Evolutionary conservation across 1,284 basidiomycete genomes (phyloP), one percentile per base, ranked within the genome.

Genomic region (Fomitopsis betulina): DNA sequence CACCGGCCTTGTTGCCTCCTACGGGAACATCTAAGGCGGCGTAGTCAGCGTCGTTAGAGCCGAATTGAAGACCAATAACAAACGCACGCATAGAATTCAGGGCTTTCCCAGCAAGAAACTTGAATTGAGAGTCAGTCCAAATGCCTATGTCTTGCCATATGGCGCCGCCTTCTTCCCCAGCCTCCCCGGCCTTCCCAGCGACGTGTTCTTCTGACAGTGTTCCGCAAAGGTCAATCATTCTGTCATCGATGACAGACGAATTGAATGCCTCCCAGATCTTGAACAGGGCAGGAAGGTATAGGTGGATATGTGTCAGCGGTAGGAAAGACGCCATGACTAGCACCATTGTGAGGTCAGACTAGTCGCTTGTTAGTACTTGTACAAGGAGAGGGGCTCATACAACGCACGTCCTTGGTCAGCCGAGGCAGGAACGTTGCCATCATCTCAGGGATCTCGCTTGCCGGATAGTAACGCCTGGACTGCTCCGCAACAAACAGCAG

Each of bases 241-340:
- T 85, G 62, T 95, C 93, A 65, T 96, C 93, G 58, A 93, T 77
- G 19, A 88, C 78, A 40, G 82, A 82, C 0, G 91, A 92, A 66
- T 93, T 92, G 71, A 94, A 92, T 4, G 88, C 86, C 68, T 93
- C 87, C 92, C 94, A 95, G 0, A 95, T 75, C 59, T 83, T 87
- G 75, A 95, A 94, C 12, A 93, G 67, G 0, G 83, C 69, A 30
- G 89, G 87, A 51, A 93, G 73, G 70, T 93, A 94, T 21, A 84
- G 74, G 58, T 89, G 80, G 10, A 79, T 81, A 65, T 87, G 79
- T 2, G 82, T 82, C 3, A 83, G 82, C 6, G 92, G 93, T 27
- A 94, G 73, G 73, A 94, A 94, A 0, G 87, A 88, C 10, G 85
- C 85, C 58, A 93, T 67, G 19, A 91, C 85, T 6, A 89, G 87